Evolutionary conservation across 306 rosid species (phyloP).

Genomic region (Cucumis hystrix): DNA sequence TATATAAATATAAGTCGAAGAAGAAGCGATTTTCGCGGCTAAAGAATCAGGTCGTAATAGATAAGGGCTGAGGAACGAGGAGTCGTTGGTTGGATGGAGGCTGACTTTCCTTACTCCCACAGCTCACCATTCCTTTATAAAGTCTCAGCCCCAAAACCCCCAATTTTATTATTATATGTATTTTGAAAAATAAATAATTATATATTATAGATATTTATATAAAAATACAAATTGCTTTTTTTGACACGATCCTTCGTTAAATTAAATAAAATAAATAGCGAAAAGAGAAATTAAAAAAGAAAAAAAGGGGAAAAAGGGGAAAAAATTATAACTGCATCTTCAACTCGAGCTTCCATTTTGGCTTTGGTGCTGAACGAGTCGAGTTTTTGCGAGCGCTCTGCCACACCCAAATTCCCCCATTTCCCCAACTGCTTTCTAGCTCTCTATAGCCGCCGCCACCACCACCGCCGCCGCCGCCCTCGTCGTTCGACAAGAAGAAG

Average conservation of each 20-base stretch:
- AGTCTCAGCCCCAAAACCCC: not conserved
- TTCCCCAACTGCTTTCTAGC: not conserved
- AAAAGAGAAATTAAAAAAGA: not conserved
- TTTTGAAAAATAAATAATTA: not conserved
- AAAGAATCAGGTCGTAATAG: not conserved
- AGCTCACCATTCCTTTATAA: not conserved
- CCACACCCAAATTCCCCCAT: not conserved
- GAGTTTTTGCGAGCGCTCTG: conserved; percentile 2
- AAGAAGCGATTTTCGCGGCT: not conserved
- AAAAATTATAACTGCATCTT: conserved; percentile 1
- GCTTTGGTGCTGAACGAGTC: conserved; percentile 12
- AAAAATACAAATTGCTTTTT: not conserved
- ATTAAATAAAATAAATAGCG: not conserved
- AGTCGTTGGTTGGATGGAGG: not conserved
- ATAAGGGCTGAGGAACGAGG: not conserved
- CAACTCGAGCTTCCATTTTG: conserved; percentile 6
- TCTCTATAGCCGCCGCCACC: conserved; percentile 4
- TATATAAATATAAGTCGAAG: too few species aligned
- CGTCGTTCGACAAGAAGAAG: conserved; percentile 6
- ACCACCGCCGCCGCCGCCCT: not conserved
- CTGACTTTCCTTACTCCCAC: not conserved
- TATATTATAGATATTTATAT: not conserved
- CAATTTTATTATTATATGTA: not conserved
- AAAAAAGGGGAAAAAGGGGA: not conserved
- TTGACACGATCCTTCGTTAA: not conserved